A percentile compares a stretch with the other conserved stretches of the same genome.
Evolutionary conservation across 805 yeast genomes (phyloP).

Genomic region (Starmerella etchellsii): DNA sequence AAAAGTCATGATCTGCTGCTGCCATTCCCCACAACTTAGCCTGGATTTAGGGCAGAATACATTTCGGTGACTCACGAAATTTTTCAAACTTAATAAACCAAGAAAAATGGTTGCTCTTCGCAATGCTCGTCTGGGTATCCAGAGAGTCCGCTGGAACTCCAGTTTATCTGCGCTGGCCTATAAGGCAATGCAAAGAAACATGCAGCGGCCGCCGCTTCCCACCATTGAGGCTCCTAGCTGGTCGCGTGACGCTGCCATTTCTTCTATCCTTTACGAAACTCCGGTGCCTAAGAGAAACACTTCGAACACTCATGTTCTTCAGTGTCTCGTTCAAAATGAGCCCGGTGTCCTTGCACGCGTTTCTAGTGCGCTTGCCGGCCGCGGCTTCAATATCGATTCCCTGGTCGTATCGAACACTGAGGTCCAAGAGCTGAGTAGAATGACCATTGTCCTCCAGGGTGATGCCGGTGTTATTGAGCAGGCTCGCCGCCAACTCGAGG

Average conservation of each 20-base stretch:
- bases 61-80: neutral
- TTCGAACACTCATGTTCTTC: constrained; percentile 74
- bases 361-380: constrained; percentile 90
- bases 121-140: constrained; percentile 2
- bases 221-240: constrained; percentile 85
- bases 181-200: constrained; percentile 78
- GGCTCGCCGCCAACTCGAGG: constrained; percentile 96
- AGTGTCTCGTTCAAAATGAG: constrained; percentile 95
- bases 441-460: constrained; percentile 91
- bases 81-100: neutral
- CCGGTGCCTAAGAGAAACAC: constrained; percentile 47
- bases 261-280: constrained; percentile 90
- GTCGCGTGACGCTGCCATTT: constrained; percentile 94
- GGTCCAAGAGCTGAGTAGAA: constrained; percentile 85
- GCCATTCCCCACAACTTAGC: too few relatives aligned
- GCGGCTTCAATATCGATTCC: constrained; percentile 97
- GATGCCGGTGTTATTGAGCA: constrained; percentile 95
- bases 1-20: too few relatives aligned
- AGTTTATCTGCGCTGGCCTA: constrained; percentile 92
- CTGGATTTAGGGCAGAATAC: too few relatives aligned
- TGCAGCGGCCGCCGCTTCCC: constrained; percentile 79
- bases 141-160: constrained; percentile 12
- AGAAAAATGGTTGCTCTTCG: neutral
- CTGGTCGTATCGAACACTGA: constrained; percentile 94
- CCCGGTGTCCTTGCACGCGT: constrained; percentile 93